Evolutionary conservation across 2,329 filamentous ascomycete species (phyloP).

Genomic region (Colletotrichum orbiculare): DNA sequence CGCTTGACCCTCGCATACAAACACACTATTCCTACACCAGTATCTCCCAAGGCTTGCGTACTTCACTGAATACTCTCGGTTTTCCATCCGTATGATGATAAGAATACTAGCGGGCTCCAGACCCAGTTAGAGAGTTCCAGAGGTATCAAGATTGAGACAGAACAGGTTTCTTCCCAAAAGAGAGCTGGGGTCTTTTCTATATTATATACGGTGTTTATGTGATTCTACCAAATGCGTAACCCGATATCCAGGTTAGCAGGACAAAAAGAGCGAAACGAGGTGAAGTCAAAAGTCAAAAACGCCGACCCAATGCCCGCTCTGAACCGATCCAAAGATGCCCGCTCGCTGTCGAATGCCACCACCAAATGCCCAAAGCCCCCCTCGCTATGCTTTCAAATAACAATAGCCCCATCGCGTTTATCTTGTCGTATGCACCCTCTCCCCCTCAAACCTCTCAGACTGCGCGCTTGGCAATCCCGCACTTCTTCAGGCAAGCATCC

Average conservation of each 20-base stretch:
- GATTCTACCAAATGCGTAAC: neutral
- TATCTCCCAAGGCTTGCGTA: too few species aligned
- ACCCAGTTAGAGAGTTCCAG: too few species aligned
- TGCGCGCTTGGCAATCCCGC: constrained; percentile 48
- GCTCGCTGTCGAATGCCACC: constrained; percentile 4
- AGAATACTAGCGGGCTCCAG: too few species aligned
- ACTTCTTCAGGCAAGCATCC: constrained; percentile 61
- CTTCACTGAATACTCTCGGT: too few species aligned
- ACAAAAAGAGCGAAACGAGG: neutral
- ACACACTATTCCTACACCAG: too few species aligned
- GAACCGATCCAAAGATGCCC: constrained; percentile 2
- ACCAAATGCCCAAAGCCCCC: neutral
- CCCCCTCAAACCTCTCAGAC: neutral
- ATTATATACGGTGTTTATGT: neutral
- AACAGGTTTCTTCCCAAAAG: constrained; percentile 1
- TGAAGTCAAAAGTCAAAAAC: constrained; percentile 1
- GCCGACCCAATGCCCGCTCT: constrained; percentile 8
- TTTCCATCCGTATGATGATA: too few species aligned
- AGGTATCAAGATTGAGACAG: too few species aligned
- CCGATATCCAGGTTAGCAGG: neutral
- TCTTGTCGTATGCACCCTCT: neutral
- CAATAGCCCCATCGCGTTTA: neutral
- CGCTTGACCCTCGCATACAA: too few species aligned
- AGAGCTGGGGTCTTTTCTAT: constrained; percentile 3
- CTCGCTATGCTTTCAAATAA: neutral